phyloP scores from a whole-genome alignment of 164 flowering plant species.

The Piper longum region DNA sequence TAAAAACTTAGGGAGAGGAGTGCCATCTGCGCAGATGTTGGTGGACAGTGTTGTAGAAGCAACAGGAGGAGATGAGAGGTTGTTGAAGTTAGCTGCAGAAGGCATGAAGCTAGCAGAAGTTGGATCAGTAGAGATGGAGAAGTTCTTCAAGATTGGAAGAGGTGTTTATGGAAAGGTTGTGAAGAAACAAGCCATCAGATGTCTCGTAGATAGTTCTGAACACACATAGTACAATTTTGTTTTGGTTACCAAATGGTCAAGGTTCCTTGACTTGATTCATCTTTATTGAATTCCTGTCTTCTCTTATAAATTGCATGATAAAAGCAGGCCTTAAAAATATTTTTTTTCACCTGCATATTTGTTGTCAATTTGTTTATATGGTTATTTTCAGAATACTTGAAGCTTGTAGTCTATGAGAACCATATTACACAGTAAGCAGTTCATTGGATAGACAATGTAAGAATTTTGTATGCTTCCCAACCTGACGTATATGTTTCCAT shows the following conservation, averaged over 20 bases:
- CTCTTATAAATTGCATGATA: too few species aligned
- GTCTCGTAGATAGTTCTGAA: background rate
- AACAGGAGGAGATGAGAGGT: constrained; percentile 62
- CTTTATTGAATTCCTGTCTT: background rate
- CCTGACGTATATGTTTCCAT: too few species aligned
- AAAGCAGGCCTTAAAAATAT: too few species aligned
- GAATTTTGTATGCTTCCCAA: too few species aligned
- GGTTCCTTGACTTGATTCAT: background rate
- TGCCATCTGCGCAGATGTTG: constrained; percentile 32
- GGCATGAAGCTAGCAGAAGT: constrained; percentile 5
- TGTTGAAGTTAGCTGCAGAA: constrained; percentile 30
- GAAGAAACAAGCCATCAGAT: constrained; percentile 1
- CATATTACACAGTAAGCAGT: too few species aligned
- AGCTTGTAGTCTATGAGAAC: too few species aligned
- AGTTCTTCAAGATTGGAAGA: constrained; percentile 47
- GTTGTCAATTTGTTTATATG: too few species aligned
- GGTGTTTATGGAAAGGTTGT: constrained; percentile 25
- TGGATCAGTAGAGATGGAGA: constrained; percentile 31
- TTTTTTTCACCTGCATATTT: too few species aligned
- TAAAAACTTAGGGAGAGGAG: constrained; percentile 52
- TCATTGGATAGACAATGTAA: too few species aligned
- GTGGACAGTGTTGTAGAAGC: constrained; percentile 59
- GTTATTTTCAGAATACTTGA: too few species aligned
- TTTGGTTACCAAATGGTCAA: too few species aligned
- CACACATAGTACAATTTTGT: too few species aligned